A percentile compares a stretch with the other conserved stretches of the same genome.
Conservation (phyloP, 495 filamentous ascomycete genomes). For the Penicillium manginii region DNA sequence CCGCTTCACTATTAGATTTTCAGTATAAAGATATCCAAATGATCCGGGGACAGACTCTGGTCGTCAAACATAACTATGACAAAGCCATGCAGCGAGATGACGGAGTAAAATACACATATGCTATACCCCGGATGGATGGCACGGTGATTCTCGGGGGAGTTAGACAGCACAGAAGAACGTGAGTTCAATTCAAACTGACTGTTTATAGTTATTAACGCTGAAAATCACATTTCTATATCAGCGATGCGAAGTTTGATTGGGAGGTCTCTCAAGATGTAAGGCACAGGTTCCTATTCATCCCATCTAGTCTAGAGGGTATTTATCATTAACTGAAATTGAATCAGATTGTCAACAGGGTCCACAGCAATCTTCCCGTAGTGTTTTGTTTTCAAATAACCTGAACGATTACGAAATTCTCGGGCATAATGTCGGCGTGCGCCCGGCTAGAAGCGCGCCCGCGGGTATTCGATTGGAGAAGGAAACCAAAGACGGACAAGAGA, state of each 20-base stretch:
- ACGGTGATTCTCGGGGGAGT: slow-evolving; percentile 20
- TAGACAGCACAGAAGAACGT: slow-evolving; percentile 9
- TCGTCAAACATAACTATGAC: slow-evolving; percentile 8
- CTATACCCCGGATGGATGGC: slow-evolving; percentile 12
- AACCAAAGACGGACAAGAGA: slow-evolving; percentile 19
- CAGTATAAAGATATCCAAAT: slow-evolving; percentile 12
- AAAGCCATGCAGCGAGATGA: slow-evolving; percentile 13
- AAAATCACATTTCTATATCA: neutral
- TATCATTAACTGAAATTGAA: slow-evolving; percentile 4
- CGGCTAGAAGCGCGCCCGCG: slow-evolving; percentile 28
- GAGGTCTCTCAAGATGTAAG: slow-evolving; percentile 11
- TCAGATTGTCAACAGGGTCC: slow-evolving; percentile 19
- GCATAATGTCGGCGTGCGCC: slow-evolving; percentile 35
- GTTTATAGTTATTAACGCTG: no score
- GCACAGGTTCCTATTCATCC: neutral
- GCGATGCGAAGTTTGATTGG: slow-evolving; percentile 8
- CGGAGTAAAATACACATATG: slow-evolving; percentile 15
- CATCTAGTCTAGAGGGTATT: no score
- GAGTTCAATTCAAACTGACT: neutral
- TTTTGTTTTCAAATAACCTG: slow-evolving; percentile 12
- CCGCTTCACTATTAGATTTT: slow-evolving; percentile 18
- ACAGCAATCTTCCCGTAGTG: slow-evolving; percentile 15
- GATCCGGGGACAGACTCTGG: slow-evolving; percentile 19
- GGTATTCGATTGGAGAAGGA: slow-evolving; percentile 38
- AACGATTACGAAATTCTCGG: slow-evolving; percentile 17